Evolutionary conservation across 2,329 filamentous ascomycete species (phyloP).

Genomic region (Ophiosphaerella korrae): DNA sequence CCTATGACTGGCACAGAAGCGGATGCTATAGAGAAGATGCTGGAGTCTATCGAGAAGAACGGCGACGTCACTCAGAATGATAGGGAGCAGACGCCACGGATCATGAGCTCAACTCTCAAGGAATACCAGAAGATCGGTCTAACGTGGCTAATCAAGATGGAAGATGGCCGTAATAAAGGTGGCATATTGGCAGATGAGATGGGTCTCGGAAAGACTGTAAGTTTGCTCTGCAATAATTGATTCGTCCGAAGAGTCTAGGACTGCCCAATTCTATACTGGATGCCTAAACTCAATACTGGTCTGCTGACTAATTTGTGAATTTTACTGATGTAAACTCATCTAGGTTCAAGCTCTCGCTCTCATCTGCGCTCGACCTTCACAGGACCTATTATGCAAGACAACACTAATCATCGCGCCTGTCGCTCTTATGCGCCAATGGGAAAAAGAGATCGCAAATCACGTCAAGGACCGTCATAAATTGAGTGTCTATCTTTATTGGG

Average conservation of each 20-base stretch:
- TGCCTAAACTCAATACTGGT: too few relatives aligned
- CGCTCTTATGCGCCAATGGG: conserved; percentile 82
- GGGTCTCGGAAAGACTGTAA: conserved; percentile 82
- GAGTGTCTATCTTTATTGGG: conserved; percentile 72
- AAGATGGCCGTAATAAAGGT: conserved; percentile 72
- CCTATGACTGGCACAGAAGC: conserved; percentile 19
- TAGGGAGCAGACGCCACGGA: conserved; percentile 71
- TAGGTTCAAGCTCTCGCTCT: conserved; percentile 73
- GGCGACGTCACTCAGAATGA: conserved; percentile 55
- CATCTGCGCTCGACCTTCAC: conserved; percentile 70
- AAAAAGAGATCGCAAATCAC: conserved; percentile 75
- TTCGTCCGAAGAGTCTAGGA: too few relatives aligned
- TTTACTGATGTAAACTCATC: not conserved
- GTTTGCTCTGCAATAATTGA: not conserved
- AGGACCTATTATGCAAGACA: conserved; percentile 65
- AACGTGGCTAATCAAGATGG: conserved; percentile 76
- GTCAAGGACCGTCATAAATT: conserved; percentile 64
- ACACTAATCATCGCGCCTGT: conserved; percentile 85
- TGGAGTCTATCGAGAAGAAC: conserved; percentile 39
- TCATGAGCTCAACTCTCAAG: conserved; percentile 72
- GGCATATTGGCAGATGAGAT: conserved; percentile 70
- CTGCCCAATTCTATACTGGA: too few relatives aligned
- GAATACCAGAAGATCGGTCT: conserved; percentile 81
- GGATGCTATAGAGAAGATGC: conserved; percentile 35
- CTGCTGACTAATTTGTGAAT: too few relatives aligned